Evolutionary conservation across 2,329 filamentous ascomycete species (phyloP).

Genomic region (Cladosporium velox): DNA sequence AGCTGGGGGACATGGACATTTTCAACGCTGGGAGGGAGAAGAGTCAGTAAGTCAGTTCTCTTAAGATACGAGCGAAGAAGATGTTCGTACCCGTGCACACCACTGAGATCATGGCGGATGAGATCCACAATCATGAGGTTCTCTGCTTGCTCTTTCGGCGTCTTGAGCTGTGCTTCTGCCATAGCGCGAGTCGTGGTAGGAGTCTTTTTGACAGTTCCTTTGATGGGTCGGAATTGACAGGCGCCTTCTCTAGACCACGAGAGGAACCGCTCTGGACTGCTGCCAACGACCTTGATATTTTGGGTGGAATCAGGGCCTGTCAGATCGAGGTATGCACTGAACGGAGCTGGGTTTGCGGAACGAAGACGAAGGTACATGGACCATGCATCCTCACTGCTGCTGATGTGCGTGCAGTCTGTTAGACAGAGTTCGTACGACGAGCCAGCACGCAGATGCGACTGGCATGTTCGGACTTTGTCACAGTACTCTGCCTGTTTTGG

Average conservation of each 20-base stretch:
- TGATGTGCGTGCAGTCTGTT: constrained; percentile 72
- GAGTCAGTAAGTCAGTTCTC: constrained; percentile 13
- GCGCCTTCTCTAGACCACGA: constrained; percentile 62
- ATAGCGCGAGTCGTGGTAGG: constrained; percentile 67
- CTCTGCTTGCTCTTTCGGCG: constrained; percentile 89
- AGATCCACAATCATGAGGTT: constrained; percentile 98
- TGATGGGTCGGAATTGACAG: constrained; percentile 89
- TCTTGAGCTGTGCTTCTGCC: constrained; percentile 71
- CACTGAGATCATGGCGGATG: constrained; percentile 88
- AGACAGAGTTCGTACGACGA: constrained; percentile 86
- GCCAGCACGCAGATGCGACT: constrained; percentile 71
- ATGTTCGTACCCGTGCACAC: constrained; percentile 68
- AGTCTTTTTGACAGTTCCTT: constrained; percentile 87
- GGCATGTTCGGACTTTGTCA: constrained; percentile 66
- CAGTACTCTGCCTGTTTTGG: constrained; percentile 55
- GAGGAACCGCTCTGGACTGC: constrained; percentile 88
- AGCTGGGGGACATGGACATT: constrained; percentile 74
- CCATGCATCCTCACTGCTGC: constrained; percentile 54
- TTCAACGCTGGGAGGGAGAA: constrained; percentile 23
- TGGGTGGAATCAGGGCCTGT: constrained; percentile 28
- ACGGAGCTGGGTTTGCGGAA: constrained; percentile 74
- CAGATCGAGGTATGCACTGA: constrained; percentile 78
- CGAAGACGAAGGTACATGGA: constrained; percentile 71
- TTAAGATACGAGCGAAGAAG: no score
- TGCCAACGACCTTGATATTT: constrained; percentile 69